Conservation (phyloP, 2,329 filamentous ascomycete genomes). For the Neobulgaria alba region DNA sequence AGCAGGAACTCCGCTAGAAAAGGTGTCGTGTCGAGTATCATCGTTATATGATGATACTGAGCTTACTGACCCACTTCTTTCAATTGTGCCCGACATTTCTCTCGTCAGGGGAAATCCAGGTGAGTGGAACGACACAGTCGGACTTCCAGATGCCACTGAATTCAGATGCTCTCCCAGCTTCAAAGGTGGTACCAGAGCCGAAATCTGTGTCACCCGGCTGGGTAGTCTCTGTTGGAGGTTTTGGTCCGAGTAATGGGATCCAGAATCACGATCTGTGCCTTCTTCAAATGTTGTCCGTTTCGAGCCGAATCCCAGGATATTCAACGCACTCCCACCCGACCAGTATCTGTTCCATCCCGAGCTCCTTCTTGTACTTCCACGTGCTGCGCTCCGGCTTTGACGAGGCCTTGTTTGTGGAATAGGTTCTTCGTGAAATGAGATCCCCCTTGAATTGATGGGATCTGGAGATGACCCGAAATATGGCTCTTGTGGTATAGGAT, state of each 20-base stretch:
- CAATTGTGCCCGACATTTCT: slow-evolving; percentile 52
- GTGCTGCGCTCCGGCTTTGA: slow-evolving; percentile 9
- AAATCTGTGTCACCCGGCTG: slow-evolving; percentile 51
- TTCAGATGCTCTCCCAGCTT: slow-evolving; percentile 48
- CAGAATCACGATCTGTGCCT: slow-evolving; percentile 35
- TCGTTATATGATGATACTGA: slow-evolving; percentile 24
- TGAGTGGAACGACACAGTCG: slow-evolving; percentile 49
- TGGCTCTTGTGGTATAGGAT: slow-evolving; percentile 44
- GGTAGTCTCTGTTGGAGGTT: slow-evolving; percentile 22
- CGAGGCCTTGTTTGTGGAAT: background rate
- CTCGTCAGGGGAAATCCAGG: slow-evolving; percentile 43
- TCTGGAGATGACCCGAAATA: slow-evolving; percentile 4
- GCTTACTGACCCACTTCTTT: slow-evolving; percentile 42
- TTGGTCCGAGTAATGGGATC: slow-evolving; percentile 49
- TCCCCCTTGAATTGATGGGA: slow-evolving; percentile 29
- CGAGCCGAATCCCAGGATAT: slow-evolving; percentile 52
- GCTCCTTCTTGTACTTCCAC: slow-evolving; percentile 40
- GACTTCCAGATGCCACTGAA: slow-evolving; percentile 60
- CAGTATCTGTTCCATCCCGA: slow-evolving; percentile 74
- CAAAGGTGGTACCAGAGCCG: slow-evolving; percentile 62
- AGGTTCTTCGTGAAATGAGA: slow-evolving; percentile 28
- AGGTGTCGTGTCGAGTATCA: slow-evolving; percentile 36
- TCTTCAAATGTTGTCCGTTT: slow-evolving; percentile 36
- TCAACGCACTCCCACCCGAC: slow-evolving; percentile 62
- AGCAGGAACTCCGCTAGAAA: slow-evolving; percentile 57